Evolutionary conservation across 495 filamentous ascomycete genomes (phyloP).

Genomic region (Pseudoneurospora amorphoporcata): DNA sequence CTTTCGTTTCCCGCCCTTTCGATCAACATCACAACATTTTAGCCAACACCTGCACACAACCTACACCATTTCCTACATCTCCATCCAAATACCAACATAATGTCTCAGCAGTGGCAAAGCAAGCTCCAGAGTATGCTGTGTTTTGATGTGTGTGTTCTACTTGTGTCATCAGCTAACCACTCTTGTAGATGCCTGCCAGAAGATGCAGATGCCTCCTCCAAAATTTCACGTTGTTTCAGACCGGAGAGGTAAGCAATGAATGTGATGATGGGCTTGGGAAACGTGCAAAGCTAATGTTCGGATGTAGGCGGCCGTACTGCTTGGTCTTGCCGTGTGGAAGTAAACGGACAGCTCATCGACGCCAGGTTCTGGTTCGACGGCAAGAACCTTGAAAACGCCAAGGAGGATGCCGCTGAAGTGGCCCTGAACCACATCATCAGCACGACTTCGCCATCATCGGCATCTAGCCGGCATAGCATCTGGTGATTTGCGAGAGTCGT

Average conservation of each 20-base stretch:
- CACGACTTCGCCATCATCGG: slow-evolving; percentile 11
- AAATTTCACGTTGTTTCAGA: slow-evolving; percentile 66
- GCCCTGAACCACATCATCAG: slow-evolving; percentile 43
- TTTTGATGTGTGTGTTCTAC: neutral
- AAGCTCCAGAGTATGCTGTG: slow-evolving; percentile 16
- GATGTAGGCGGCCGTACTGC: slow-evolving; percentile 73
- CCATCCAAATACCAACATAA: slow-evolving; percentile 1
- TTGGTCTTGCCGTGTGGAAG: slow-evolving; percentile 67
- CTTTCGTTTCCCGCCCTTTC: neutral
- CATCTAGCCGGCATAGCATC: slow-evolving; percentile 12
- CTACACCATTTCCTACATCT: neutral
- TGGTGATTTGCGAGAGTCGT: neutral
- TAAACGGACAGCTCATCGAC: slow-evolving; percentile 42
- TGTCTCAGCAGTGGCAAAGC: slow-evolving; percentile 18
- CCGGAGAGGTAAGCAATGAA: slow-evolving; percentile 53
- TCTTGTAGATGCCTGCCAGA: slow-evolving; percentile 48
- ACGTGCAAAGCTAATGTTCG: neutral
- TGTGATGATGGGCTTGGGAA: neutral
- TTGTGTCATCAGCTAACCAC: neutral
- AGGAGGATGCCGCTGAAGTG: slow-evolving; percentile 80
- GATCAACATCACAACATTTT: neutral
- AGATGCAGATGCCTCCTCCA: slow-evolving; percentile 43
- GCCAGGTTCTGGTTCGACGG: slow-evolving; percentile 92
- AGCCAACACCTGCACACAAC: neutral
- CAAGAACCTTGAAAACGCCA: slow-evolving; percentile 73